These are phyloP conservation scores for Mucor sp. DNA, from an alignment of 371 early-diverging fungal species.

Conservation along the genomic window DNA sequence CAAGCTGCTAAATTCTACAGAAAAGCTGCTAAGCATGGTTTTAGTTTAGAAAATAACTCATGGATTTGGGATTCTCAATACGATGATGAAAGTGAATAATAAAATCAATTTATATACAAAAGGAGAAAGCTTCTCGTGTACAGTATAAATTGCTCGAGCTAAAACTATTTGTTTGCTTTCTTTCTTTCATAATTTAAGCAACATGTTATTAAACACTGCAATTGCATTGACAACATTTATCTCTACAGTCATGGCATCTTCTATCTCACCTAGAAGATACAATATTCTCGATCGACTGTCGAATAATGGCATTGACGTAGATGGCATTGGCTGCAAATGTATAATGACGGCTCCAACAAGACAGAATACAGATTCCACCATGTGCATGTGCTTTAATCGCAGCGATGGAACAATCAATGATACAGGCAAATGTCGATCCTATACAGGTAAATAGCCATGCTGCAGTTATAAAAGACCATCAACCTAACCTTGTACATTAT, in stretches of 20 bases:
- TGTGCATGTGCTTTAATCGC: conserved; percentile 27
- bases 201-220: background rate
- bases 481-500: background rate
- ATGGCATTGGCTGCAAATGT: conserved; percentile 23
- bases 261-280: background rate
- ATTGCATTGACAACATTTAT: background rate
- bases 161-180: background rate
- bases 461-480: background rate
- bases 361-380: conserved; percentile 16
- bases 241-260: background rate
- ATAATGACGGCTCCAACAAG: conserved; percentile 21
- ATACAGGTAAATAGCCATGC: conserved; percentile 11
- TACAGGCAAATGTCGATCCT: conserved; percentile 2
- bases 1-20: conserved; percentile 85
- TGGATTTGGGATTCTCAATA: conserved; percentile 79
- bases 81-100: background rate
- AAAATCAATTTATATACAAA: background rate
- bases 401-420: conserved; percentile 16
- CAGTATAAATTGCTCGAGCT: background rate
- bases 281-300: background rate
- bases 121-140: background rate
- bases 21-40: conserved; percentile 65
- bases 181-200: background rate
- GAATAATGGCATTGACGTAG: background rate
- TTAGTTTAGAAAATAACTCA: conserved; percentile 78